Evolutionary conservation across 75 land plant genomes (phyloP).

Genomic region (Selaginella moellendorffii): DNA sequence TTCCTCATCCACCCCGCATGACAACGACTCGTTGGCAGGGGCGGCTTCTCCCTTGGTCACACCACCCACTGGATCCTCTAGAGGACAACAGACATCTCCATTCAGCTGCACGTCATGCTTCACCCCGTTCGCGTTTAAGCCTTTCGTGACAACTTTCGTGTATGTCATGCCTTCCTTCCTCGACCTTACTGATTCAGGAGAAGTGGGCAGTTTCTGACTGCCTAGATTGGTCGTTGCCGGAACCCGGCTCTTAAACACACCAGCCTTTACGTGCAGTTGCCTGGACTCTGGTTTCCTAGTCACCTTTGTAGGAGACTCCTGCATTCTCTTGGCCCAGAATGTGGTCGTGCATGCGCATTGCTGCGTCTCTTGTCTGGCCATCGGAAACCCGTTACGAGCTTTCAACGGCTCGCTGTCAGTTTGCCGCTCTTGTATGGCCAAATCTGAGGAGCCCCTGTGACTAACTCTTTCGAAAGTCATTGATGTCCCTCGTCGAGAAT

Average conservation of each 20-base stretch:
- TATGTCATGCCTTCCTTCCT: background rate
- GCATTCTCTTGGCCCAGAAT: background rate
- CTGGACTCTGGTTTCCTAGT: background rate
- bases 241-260: background rate
- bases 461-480: background rate
- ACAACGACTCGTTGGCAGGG: too few species aligned
- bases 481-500: conserved; percentile 26
- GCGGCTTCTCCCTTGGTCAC: background rate
- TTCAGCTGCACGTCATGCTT: too few species aligned
- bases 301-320: background rate
- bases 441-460: too few species aligned
- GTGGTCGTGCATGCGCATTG: background rate
- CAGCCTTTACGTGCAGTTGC: background rate
- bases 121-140: background rate
- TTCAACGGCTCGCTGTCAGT: too few species aligned
- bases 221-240: too few species aligned
- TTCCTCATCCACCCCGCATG: background rate
- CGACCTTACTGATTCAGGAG: background rate
- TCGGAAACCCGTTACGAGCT: background rate
- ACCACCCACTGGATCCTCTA: background rate
- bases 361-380: background rate
- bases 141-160: background rate
- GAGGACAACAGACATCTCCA: too few species aligned
- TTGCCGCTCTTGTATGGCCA: too few species aligned
- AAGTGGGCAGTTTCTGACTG: background rate